Percentiles rank a stretch among this genome's conserved stretches.
phyloP scores from a whole-genome alignment of 108 stramenopile genomes.

The Skeletonema tropicum region DNA sequence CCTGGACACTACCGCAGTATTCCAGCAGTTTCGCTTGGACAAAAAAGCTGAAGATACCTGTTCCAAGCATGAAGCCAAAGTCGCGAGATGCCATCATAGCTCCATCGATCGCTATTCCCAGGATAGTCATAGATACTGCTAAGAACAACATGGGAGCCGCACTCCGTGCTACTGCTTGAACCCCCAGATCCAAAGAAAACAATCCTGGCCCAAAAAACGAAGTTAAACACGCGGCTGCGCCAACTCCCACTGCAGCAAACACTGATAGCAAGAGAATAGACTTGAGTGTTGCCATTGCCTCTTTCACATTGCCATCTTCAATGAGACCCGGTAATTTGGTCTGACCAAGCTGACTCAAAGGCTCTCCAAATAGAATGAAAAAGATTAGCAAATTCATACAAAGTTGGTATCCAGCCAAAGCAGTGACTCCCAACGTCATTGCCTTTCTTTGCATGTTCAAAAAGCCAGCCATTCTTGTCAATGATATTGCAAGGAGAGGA shows the following conservation, averaged over 20 bases:
- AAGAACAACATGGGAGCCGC: conserved; percentile 72
- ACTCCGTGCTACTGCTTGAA: conserved; percentile 59
- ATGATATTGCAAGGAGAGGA: conserved; percentile 75
- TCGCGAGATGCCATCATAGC: conserved; percentile 81
- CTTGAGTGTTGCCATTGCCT: conserved; percentile 59
- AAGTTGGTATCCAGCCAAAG: conserved; percentile 77
- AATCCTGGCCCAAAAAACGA: conserved; percentile 55
- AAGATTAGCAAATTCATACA: conserved; percentile 72
- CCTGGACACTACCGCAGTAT: conserved; percentile 44
- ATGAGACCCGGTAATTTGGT: conserved; percentile 74
- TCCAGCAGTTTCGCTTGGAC: conserved; percentile 58
- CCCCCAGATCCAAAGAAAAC: conserved; percentile 66
- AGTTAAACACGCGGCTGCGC: conserved; percentile 53
- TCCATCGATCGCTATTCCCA: conserved; percentile 75
- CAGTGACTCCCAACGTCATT: conserved; percentile 66
- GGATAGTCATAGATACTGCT: conserved; percentile 66
- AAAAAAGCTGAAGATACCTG: conserved; percentile 58
- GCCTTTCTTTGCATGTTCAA: conserved; percentile 74
- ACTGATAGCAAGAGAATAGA: conserved; percentile 63
- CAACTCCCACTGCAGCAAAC: conserved; percentile 58
- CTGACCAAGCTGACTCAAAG: conserved; percentile 73
- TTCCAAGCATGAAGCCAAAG: conserved; percentile 75
- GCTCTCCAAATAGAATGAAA: conserved; percentile 83
- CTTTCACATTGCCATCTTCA: conserved; percentile 51
- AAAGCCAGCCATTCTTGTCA: conserved; percentile 72